Evolutionary conservation across 1,284 basidiomycete species (phyloP), one percentile per base, ranked within the genome.

Genomic region (Sphaerobolus stellatus): DNA sequence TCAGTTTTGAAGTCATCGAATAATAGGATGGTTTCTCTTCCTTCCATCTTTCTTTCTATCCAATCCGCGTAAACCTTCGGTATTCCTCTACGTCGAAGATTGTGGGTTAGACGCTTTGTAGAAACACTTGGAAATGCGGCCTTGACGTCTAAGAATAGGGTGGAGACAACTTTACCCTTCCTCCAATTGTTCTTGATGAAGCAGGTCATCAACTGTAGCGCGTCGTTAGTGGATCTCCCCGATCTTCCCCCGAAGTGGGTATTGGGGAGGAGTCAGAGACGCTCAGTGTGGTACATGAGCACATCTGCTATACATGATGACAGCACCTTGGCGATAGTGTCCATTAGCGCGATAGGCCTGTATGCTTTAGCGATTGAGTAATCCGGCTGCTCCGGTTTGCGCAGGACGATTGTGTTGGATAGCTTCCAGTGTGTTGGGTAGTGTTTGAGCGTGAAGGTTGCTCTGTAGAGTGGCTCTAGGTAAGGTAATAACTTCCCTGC

Each of bases 261-360:
- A n/a, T n/a, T n/a, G n/a, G n/a, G n/a, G n/a, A n/a, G n/a, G n/a
- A n/a, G n/a, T n/a, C n/a, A n/a, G n/a, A n/a, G n/a, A n/a, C n/a
- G n/a, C n/a, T n/a, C n/a, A n/a, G n/a, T n/a, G n/a, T n/a, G n/a
- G n/a, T n/a, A n/a, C n/a, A n/a, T n/a, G n/a, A n/a, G n/a, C n/a
- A n/a, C n/a, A n/a, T n/a, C n/a, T n/a, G n/a, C n/a, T n/a, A n/a
- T n/a, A n/a, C n/a, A n/a, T n/a, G n/a, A 56, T 18, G 62, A 63
- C 1, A 70, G 55, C 4, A 69, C 36, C 43, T 68, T 68, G 1
- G 54, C 60, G 8, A 66, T 49, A 2, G 63, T 65, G 50, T 61
- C 56, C 1, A 66, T 57, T 1, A 79, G 70, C 0, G 69, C 70
- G 1, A 78, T 75, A 0, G 71, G 70, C 1, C 64, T 44, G 49